These are phyloP conservation scores for Apiosordaria backusii DNA, from an alignment of 495 filamentous ascomycete species.

Conservation along the genomic window DNA sequence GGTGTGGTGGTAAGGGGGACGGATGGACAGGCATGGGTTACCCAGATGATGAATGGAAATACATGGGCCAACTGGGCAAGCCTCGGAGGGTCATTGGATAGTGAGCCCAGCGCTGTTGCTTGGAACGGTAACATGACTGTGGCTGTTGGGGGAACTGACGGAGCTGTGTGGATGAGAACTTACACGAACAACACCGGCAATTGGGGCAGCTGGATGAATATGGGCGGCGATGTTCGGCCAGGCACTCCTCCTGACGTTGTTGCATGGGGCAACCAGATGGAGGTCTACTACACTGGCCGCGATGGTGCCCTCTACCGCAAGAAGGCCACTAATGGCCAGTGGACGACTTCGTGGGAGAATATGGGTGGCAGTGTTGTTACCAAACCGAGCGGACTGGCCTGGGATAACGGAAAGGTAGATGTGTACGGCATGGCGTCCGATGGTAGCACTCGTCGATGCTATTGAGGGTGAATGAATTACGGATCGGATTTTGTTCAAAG, in stretches of 20 bases:
- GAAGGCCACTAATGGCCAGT: slow-evolving; percentile 20
- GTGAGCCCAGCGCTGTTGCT: slow-evolving; percentile 23
- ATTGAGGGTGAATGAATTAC: neutral
- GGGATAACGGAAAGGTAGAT: slow-evolving; percentile 34
- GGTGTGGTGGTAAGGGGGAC: slow-evolving; percentile 25
- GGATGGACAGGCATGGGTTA: slow-evolving; percentile 27
- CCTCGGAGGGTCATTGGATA: slow-evolving; percentile 21
- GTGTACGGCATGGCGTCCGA: slow-evolving; percentile 23
- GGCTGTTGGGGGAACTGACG: slow-evolving; percentile 26
- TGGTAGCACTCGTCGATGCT: neutral
- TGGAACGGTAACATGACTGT: slow-evolving; percentile 26
- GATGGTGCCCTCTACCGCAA: slow-evolving; percentile 30
- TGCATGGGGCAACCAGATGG: slow-evolving; percentile 22
- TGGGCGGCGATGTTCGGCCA: slow-evolving; percentile 22
- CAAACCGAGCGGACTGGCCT: slow-evolving; percentile 29
- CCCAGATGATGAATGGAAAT: slow-evolving; percentile 5
- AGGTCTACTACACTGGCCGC: slow-evolving; percentile 34
- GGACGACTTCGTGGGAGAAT: slow-evolving; percentile 23
- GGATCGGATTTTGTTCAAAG: no score
- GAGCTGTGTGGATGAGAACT: slow-evolving; percentile 28
- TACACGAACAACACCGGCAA: slow-evolving; percentile 9
- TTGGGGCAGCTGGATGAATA: slow-evolving; percentile 24
- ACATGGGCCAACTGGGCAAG: slow-evolving; percentile 24
- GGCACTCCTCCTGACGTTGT: slow-evolving; percentile 24
- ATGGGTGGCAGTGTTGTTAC: slow-evolving; percentile 26